Percentiles rank a stretch among this genome's conserved stretches.
These are phyloP conservation scores for Lentinula sp. DNA, from an alignment of 768 basidiomycete species.

Conservation along the genomic window DNA sequence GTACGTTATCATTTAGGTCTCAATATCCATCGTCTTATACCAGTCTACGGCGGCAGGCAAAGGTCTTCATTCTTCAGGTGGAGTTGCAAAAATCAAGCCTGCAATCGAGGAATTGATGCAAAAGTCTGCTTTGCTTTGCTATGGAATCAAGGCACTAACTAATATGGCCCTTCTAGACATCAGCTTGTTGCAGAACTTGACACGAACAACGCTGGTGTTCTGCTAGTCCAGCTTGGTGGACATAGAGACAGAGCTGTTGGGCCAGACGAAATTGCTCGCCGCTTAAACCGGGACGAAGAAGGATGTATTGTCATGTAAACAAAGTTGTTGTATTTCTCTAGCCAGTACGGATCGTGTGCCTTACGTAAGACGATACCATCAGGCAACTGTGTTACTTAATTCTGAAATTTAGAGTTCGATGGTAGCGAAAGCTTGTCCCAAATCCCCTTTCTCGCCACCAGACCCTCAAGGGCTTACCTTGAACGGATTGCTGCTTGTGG, in stretches of 20 bases:
- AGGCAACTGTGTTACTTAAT: too few relatives aligned
- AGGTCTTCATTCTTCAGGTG: slow-evolving; percentile 76
- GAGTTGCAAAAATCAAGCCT: slow-evolving; percentile 84
- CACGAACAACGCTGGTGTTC: slow-evolving; percentile 75
- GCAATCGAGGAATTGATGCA: slow-evolving; percentile 85
- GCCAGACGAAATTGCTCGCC: slow-evolving; percentile 52
- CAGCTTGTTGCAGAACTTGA: slow-evolving; percentile 70
- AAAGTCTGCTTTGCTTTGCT: slow-evolving; percentile 41
- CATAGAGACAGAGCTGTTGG: slow-evolving; percentile 36
- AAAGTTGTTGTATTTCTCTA: too few relatives aligned
- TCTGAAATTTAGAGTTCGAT: too few relatives aligned
- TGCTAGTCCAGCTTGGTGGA: slow-evolving; percentile 65
- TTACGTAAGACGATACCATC: too few relatives aligned
- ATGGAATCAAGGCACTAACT: not conserved
- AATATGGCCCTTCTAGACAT: slow-evolving; percentile 40
- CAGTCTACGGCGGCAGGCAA: slow-evolving; percentile 45
- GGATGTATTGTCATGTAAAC: slow-evolving; percentile 67
- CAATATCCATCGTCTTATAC: not conserved
- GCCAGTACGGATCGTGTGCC: too few relatives aligned
- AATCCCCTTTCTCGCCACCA: too few relatives aligned
- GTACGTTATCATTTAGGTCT: slow-evolving; percentile 23
- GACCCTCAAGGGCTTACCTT: too few relatives aligned
- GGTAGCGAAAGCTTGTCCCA: too few relatives aligned
- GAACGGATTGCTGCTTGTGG: too few relatives aligned
- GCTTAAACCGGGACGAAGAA: slow-evolving; percentile 45